phyloP scores from a whole-genome alignment of 768 basidiomycete genomes.

The Kwoniella heveanensis region DNA sequence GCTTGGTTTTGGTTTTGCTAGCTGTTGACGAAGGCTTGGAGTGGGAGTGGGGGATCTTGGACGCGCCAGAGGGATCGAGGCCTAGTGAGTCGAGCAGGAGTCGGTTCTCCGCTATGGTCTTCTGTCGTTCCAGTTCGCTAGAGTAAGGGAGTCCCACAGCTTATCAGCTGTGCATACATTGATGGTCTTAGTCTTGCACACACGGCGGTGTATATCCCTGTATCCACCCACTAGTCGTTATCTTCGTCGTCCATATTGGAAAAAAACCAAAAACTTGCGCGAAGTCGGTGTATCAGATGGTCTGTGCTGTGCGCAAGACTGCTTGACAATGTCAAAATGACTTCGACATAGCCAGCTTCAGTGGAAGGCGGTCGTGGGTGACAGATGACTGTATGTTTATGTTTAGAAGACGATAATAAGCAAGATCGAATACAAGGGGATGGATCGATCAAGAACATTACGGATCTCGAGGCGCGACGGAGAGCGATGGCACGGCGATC shows the following conservation, averaged over 20 bases:
- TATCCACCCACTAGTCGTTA: slow-evolving; percentile 49
- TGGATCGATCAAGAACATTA: neutral
- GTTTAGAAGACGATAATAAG: too few relatives aligned
- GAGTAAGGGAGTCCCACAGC: neutral
- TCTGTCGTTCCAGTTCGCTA: slow-evolving; percentile 54
- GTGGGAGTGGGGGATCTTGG: slow-evolving; percentile 27
- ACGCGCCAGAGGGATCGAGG: slow-evolving; percentile 38
- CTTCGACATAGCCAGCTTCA: too few relatives aligned
- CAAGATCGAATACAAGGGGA: too few relatives aligned
- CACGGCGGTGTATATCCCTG: too few relatives aligned
- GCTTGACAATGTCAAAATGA: too few relatives aligned
- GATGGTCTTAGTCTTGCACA: too few relatives aligned
- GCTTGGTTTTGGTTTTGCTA: slow-evolving; percentile 16
- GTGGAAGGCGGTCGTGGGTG: too few relatives aligned
- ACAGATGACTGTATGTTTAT: too few relatives aligned
- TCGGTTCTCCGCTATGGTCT: slow-evolving; percentile 52
- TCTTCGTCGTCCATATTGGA: slow-evolving; percentile 48
- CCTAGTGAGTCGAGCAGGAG: slow-evolving; percentile 51
- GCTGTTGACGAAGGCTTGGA: slow-evolving; percentile 13
- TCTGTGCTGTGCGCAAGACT: too few relatives aligned
- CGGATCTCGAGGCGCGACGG: neutral
- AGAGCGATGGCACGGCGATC: too few relatives aligned
- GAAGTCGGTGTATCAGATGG: too few relatives aligned
- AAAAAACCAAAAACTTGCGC: neutral
- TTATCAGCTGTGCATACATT: too few relatives aligned